Evolutionary conservation across 2,329 filamentous ascomycete species (phyloP).

Genomic region (Lomentospora prolificans): DNA sequence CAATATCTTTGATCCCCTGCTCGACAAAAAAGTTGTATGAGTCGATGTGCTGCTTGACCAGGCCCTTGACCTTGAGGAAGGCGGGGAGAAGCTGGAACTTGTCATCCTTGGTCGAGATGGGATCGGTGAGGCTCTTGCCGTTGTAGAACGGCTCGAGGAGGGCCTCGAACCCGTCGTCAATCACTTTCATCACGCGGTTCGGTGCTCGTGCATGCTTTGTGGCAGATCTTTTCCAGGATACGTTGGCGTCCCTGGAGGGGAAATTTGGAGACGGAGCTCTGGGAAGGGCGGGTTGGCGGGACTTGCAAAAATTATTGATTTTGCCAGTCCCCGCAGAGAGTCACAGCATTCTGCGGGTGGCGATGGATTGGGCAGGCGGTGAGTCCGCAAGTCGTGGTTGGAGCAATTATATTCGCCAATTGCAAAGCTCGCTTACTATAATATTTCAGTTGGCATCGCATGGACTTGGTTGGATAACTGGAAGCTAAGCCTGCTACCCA

Average conservation of each 20-base stretch:
- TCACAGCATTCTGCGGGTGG: neutral
- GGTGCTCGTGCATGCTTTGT: constrained; percentile 17
- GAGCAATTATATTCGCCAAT: neutral
- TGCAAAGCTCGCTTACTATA: neutral
- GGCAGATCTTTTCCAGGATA: constrained; percentile 4
- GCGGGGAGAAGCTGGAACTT: constrained; percentile 96
- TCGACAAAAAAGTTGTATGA: constrained; percentile 99
- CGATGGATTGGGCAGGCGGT: constrained; percentile 4
- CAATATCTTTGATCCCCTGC: constrained; percentile 92
- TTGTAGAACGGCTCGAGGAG: constrained; percentile 59
- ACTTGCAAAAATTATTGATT: constrained; percentile 5
- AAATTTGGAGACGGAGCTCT: neutral
- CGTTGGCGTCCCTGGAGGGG: too few species aligned
- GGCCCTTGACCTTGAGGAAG: constrained; percentile 94
- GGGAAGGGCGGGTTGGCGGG: neutral
- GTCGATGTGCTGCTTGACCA: constrained; percentile 96
- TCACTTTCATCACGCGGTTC: constrained; percentile 33
- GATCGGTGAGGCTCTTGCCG: constrained; percentile 56
- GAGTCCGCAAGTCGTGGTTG: neutral
- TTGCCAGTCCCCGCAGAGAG: neutral
- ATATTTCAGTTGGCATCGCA: neutral
- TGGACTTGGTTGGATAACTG: too few species aligned
- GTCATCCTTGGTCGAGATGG: constrained; percentile 60
- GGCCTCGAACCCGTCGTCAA: constrained; percentile 57
- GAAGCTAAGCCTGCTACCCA: too few species aligned